These are phyloP conservation scores for Ganoderma leucocontextum DNA, from an alignment of 1,284 basidiomycete species.

Conservation along the genomic window DNA sequence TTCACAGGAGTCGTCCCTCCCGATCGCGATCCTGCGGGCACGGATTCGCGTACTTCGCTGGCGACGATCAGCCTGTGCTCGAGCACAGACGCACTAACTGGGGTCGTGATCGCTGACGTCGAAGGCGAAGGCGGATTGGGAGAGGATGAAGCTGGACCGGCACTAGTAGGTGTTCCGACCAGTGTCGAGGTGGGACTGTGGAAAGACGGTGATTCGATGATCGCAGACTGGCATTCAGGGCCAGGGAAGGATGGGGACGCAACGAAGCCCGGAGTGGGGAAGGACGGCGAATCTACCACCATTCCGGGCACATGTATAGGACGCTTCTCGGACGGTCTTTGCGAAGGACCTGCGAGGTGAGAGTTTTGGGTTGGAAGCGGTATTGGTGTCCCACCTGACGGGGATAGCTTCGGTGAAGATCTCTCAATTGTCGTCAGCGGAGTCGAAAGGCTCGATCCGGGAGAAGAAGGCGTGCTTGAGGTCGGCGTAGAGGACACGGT, in stretches of 20 bases:
- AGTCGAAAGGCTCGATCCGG: slow-evolving; percentile 35
- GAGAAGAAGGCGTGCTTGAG: slow-evolving; percentile 14
- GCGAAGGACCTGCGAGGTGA: slow-evolving; percentile 15
- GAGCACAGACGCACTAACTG: slow-evolving; percentile 32
- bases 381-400: slow-evolving; percentile 32
- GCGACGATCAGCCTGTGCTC: slow-evolving; percentile 51
- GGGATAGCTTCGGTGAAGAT: slow-evolving; percentile 44
- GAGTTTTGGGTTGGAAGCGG: slow-evolving; percentile 28
- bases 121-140: slow-evolving; percentile 28
- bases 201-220: slow-evolving; percentile 47
- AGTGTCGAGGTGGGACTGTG: slow-evolving; percentile 28
- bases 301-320: slow-evolving; percentile 26
- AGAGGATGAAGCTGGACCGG: slow-evolving; percentile 25
- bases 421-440: slow-evolving; percentile 39
- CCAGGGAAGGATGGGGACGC: slow-evolving; percentile 20
- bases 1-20: slow-evolving; percentile 25
- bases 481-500: slow-evolving; percentile 13
- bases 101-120: slow-evolving; percentile 25
- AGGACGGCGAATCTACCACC: slow-evolving; percentile 34
- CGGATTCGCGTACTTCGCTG: slow-evolving; percentile 48
- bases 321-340: slow-evolving; percentile 5
- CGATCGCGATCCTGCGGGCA: slow-evolving; percentile 18
- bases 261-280: slow-evolving; percentile 24
- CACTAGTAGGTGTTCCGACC: slow-evolving; percentile 28
- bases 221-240: slow-evolving; percentile 21